Base-by-base conservation (phyloP, 179 eudicot species). In the Silene coronaria region DNA sequence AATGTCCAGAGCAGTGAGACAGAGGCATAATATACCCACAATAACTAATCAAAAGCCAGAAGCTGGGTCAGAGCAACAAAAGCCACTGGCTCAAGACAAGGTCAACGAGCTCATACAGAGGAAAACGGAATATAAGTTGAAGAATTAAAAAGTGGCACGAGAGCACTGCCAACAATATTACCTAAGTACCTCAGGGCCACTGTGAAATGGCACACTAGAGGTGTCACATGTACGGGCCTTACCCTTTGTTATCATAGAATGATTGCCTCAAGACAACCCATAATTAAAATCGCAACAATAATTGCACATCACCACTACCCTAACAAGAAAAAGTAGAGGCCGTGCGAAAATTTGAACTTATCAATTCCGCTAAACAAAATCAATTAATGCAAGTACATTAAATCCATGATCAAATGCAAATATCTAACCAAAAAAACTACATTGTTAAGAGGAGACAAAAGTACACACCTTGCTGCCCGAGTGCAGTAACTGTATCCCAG, bases 401-500 rank as follows among this genome's bases (percentile, higher is more conserved):
- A 22, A 69, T 42, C 12, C 28, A 70, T 26, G 5, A 23, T 70
- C 57, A 68, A 9, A 70, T 7, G 61, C 23, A 26, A 70, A 22
- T 23, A 23, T 68, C 19, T 42, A 24, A 70, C 23, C 48, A 6
- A 51, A 46, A 23, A 28, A 1, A 26, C 22, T 14, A 16, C 65
- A 34, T 14, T 70, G 74, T 68, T 55, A 10, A 61, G 73, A 75
- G 70, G 60, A 80, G 67, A 34, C 14, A n/a, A 5, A 27, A 19
- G 36, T 67, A 61, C 85, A 68, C 61, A 91, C 98, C 98, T 91
- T 89, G 86, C 84, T 86, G 85, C 65, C 97, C 98, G 83, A 79
- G 85, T 68, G 87, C 96, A 88, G 90, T 87, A 78, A 84, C 95
- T 82, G 51, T 28, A 74, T 76, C 75, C 78, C 73, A 30, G 65